Base-by-base conservation (phyloP, 805 yeast species). In the Pichia insulana region DNA sequence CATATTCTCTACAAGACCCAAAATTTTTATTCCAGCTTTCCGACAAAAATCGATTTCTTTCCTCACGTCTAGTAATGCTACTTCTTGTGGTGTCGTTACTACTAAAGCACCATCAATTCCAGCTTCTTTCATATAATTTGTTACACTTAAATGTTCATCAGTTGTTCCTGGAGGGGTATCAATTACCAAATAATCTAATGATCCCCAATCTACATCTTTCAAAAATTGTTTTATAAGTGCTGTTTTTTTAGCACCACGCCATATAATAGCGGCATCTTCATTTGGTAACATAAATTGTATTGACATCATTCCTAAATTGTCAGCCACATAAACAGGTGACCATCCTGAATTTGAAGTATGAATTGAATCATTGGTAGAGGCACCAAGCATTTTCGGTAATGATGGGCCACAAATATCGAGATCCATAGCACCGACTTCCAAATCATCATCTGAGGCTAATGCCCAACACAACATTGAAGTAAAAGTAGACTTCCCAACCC, bases 111-210 rank as follows among this genome's bases (percentile, higher is more conserved):
- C 99, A 58, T 90, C 97, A 2, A 92, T 79, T 0, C 96, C 96
- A 4, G 83, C 78, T 30, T 86, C 95, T 54, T 85, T 83, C 73
- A 92, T 67, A 56, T 85, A 89, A 40, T 84, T 80, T 27, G 89
- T 85, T 27, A 92, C 89, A 7, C 95, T 80, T 34, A 92, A 71
- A 63, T 92, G 99, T 60, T 92, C 99, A 62, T 92, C 99, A 0
- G 96, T 83, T 0, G 99, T 92, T 0, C 99, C 98, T 0, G 99
- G 99, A 0, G 98, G 99, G 0, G 99, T 92, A 56, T 92, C 99
- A 15, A 92, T 83, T 13, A 92, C 73, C 50, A 92, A 68, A 55
- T 84, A 92, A 60, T 92, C 97, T 43, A 84, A 63, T 19, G 73
- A 71, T 4, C 95, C 96, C 99, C 99, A 92, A 54, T 86, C 88